phyloP scores from a whole-genome alignment of 495 filamentous ascomycete genomes.

The Bathelium albidoporum region DNA sequence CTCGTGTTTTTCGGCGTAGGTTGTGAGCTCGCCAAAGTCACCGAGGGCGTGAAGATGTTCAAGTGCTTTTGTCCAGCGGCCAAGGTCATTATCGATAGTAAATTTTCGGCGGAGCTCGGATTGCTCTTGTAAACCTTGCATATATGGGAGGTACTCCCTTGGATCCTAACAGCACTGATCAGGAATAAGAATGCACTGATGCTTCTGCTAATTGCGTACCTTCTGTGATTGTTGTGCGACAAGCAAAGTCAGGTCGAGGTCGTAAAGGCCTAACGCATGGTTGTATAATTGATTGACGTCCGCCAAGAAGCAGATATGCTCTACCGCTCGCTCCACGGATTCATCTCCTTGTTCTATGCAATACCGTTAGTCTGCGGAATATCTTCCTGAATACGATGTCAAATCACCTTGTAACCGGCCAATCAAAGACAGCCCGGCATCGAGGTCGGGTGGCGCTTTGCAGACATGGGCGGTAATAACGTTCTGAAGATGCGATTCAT shows the following conservation, averaged over 20 bases:
- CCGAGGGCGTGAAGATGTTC: slow-evolving; percentile 56
- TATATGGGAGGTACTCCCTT: slow-evolving; percentile 87
- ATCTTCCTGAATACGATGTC: not conserved
- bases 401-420: not conserved
- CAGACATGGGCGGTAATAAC: slow-evolving; percentile 90
- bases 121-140: slow-evolving; percentile 73
- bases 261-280: slow-evolving; percentile 78
- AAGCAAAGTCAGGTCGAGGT: slow-evolving; percentile 78
- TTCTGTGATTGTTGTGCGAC: slow-evolving; percentile 94
- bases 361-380: not conserved
- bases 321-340: slow-evolving; percentile 72
- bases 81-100: slow-evolving; percentile 79
- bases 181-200: not conserved
- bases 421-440: slow-evolving; percentile 52
- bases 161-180: slow-evolving; percentile 45
- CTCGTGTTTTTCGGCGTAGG: slow-evolving; percentile 65
- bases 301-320: slow-evolving; percentile 93
- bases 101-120: slow-evolving; percentile 58
- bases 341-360: slow-evolving; percentile 45
- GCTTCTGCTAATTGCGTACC: slow-evolving; percentile 25
- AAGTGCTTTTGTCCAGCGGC: slow-evolving; percentile 65
- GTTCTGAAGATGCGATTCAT: slow-evolving; percentile 72
- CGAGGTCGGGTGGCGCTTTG: slow-evolving; percentile 81
- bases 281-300: slow-evolving; percentile 92
- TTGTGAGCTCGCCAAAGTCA: slow-evolving; percentile 61